Evolutionary conservation across 2,329 filamentous ascomycete genomes (phyloP), one percentile per base, ranked within the genome.

Genomic region (Fusarium pseudocircinatum): DNA sequence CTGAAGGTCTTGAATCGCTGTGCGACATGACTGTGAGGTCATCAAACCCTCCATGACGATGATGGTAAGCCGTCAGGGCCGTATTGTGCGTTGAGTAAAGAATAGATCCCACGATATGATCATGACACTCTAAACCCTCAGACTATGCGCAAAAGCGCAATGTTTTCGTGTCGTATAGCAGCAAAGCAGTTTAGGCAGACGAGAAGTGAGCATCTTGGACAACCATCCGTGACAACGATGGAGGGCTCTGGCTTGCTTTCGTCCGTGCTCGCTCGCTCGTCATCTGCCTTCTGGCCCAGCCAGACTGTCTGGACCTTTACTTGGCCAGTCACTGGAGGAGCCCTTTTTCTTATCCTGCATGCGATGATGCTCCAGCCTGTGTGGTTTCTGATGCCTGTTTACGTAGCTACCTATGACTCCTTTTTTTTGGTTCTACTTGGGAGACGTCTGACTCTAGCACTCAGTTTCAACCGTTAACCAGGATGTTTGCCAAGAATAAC

Each of bases 31-130:
- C 39, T 40, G 66, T 77, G 69, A 77, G 72, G 71, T 76, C 73
- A 77, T 73, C 64, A 52, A 70, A 70, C 73, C 67, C 67, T 69
- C 69, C 57, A 64, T 73, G 59, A 66, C 60, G 40, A 72, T 63
- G 43, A 47, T 32, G 49, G 58, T 56, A 69, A 58, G 58, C 54
- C 36, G 59, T 53, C 34, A 59, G 30, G 57, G 66, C 54, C 46
- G 39, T 67, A 60, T 58, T 53, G 67, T 63, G 46, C 57, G 56
- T 42, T 49, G 46, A 49, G 42, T 30, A 43, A 22, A 40, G 34
- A 54, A 28, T 24, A 34, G 65, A 60, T 43, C 26, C 54, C 47
- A 44, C 49, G 40, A 28, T 67, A 26, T 54, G 44, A 30, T 64
- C 30, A 59, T 52, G 50, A 26, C 24, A 63, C 52, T 73, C 32